Percentiles rank a stretch among this genome's conserved stretches.
Evolutionary conservation across 306 rosid species (phyloP).

Genomic region (Prosopis cineraria): DNA sequence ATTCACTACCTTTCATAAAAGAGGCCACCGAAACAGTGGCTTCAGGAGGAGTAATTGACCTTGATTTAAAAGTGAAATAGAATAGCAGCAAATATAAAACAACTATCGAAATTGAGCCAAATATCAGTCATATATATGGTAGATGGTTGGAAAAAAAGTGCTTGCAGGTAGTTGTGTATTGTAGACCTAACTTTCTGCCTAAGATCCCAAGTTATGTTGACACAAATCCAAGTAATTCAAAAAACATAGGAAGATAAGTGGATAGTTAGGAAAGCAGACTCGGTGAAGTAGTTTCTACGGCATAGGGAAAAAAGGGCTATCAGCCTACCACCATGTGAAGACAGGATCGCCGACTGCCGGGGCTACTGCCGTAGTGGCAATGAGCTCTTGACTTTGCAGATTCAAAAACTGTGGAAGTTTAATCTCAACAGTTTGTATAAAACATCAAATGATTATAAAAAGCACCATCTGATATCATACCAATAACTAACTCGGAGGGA

Average conservation of each 20-base stretch:
- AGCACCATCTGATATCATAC: neutral
- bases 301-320: too few species aligned
- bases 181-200: too few species aligned
- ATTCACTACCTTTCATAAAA: neutral
- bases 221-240: too few species aligned
- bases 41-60: neutral
- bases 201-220: too few species aligned
- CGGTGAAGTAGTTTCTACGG: too few species aligned
- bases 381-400: neutral
- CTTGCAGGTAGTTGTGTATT: too few species aligned
- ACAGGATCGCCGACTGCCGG: too few species aligned
- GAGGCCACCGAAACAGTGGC: neutral
- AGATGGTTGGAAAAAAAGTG: too few species aligned
- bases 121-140: neutral
- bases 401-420: constrained; percentile 1
- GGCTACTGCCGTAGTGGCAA: too few species aligned
- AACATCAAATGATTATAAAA: neutral
- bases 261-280: too few species aligned
- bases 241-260: too few species aligned
- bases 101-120: neutral
- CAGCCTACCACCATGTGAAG: too few species aligned
- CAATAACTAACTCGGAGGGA: constrained; percentile 30
- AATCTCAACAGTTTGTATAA: neutral
- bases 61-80: neutral
- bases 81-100: neutral